Conservation (phyloP, 257 asterid species). For the Prunella vulgaris region DNA sequence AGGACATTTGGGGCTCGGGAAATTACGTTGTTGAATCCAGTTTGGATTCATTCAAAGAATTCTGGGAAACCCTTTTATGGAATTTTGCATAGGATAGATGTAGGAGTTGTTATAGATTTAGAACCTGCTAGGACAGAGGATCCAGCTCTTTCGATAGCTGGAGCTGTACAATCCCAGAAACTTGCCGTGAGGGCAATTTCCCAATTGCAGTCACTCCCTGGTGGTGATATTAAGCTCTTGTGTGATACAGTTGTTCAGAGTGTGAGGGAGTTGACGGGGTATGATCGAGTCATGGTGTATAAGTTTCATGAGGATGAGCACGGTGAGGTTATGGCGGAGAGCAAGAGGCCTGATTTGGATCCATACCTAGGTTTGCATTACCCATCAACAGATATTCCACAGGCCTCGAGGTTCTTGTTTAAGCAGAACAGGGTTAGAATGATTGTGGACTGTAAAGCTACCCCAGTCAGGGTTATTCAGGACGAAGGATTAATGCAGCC, state of each 20-base stretch:
- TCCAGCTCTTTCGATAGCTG: constrained; percentile 73
- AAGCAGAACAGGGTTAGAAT: constrained; percentile 79
- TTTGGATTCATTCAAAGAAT: constrained; percentile 65
- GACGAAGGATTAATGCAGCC: constrained; percentile 73
- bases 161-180: constrained; percentile 86
- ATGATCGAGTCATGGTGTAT: constrained; percentile 82
- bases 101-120: constrained; percentile 75
- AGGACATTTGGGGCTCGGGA: constrained; percentile 72
- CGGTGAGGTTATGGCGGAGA: constrained; percentile 76
- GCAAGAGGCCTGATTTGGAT: constrained; percentile 61
- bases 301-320: constrained; percentile 89
- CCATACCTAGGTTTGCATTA: constrained; percentile 86
- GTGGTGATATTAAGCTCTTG: constrained; percentile 71
- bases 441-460: constrained; percentile 69
- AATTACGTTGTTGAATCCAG: constrained; percentile 63
- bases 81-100: constrained; percentile 78
- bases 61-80: constrained; percentile 78
- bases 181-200: constrained; percentile 82
- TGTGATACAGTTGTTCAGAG: constrained; percentile 70
- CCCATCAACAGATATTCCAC: constrained; percentile 86
- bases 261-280: constrained; percentile 71
- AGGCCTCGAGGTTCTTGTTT: constrained; percentile 77
- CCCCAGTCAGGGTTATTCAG: constrained; percentile 54
- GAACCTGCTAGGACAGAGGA: constrained; percentile 82
- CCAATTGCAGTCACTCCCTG: constrained; percentile 73